Base-by-base conservation (phyloP, 176 grass and related monocot genomes). In the maize (Zea mays) region DNA sequence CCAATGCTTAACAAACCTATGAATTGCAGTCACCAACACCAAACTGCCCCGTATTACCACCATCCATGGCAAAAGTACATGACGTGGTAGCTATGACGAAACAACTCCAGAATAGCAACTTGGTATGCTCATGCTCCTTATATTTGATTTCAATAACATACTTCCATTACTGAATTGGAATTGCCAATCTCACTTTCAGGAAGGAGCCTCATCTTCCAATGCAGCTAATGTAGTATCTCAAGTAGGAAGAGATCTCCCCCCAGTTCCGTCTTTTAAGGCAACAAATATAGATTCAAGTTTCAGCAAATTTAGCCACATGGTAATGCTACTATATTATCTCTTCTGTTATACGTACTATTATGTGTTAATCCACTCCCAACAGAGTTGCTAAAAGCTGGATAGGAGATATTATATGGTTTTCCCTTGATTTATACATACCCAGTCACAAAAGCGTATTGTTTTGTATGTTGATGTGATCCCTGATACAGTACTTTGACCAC, bases 11-110 rank as follows among this genome's bases (percentile, higher is more conserved):
- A 36, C 69, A 60, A 46, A 80, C 48, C 47, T 81, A 27, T 84
- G 50, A 67, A 68, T 41, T 84, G 81, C 84, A 90, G 88, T 86
- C 81, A 59, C 72, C 71, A 54, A 81, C 51, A 76, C 58, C 71
- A 54, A 72, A 87, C 67, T 87, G 71, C 72, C 72, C 71, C 44
- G 75, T 83, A 77, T 63, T 79, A 67, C 75, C 84, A 60, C 71
- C 84, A 60, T 76, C 88, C 34, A 71, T 64, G 70, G 59, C 65
- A 78, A 90, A 81, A 84, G 21, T 77, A 64, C 76, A 81, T 81
- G 88, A 87, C 12, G 57, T 87, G 67, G 67, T 80, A 77, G 66
- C 65, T 47, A 84, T 87, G 81, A 87, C 71, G 41, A 79, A 73
- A 61, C 75, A 73, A 67, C 67, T 90, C 61, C 80, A 84, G 60